Base-by-base conservation (phyloP, 257 asterid genomes). In the Fraxinus cuspidata region DNA sequence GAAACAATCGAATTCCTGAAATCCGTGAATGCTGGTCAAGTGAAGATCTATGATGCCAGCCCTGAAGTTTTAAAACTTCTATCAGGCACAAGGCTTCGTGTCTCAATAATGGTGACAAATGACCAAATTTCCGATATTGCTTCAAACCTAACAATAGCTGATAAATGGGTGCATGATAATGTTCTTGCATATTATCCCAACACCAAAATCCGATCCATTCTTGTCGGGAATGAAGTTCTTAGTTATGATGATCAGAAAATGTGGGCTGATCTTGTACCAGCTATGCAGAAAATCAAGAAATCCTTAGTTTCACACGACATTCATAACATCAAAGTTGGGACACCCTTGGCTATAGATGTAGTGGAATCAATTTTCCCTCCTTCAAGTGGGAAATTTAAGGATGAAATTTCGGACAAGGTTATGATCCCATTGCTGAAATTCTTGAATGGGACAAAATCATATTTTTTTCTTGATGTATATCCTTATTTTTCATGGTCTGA, bases 181-280 rank as follows among this genome's bases (percentile, higher is more conserved):
- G 83, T 94, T 75, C 74, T 91, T 0, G 44, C 89, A 0, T 84
- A 84, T 78, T 84, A 91, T 73, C 96, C 98, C 3, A 60, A 19
- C 44, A 89, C 96, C 0, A 85, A 71, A 74, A 87, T 93, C 73
- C 84, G 96, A 5, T 88, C 51, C 79, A 63, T 93, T 3, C 84
- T 91, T 1, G 91, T 92, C 0, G 97, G 98, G 12, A 92, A 94
- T 71, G 97, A 94, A 73, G 83, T 94, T 10, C 81, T 94, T 42
- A 86, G 89, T 79, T 42, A n/a, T 73, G 73, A 82, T 1, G 78
- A 89, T 38, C 40, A 0, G 1, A 16, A 67, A 10, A 16, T 83
- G 72, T 94, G 96, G 97, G 44, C 66, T 29, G 82, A 85, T 70
- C 90, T 93, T 15, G 95, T 89, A 0, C 98, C 98, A 0, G 96